These are phyloP conservation scores for Meyerozyma elateridarum DNA, from an alignment of 1,139 yeast genomes.

Conservation along the genomic window DNA sequence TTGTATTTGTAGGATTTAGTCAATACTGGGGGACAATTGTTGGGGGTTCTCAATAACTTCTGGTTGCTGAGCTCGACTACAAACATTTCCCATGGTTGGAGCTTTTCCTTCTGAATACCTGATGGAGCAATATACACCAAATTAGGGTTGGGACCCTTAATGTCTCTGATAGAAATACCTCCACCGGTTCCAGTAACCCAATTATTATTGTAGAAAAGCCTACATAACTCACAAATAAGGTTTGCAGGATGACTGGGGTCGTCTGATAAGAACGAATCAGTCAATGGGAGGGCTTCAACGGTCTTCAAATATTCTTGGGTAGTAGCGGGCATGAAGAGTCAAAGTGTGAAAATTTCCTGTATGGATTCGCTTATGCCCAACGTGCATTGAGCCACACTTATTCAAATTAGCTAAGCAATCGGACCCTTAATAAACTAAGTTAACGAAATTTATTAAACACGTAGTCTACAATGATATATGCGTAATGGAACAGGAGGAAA, in stretches of 20 bases:
- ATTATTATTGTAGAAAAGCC: constrained; percentile 68
- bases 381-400: constrained; percentile 3
- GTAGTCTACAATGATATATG: constrained; percentile 4
- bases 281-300: constrained; percentile 4
- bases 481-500: constrained; percentile 1
- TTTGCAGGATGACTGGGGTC: constrained; percentile 80
- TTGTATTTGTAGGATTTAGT: constrained; percentile 50
- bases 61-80: constrained; percentile 59
- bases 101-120: constrained; percentile 90
- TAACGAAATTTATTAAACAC: constrained; percentile 4
- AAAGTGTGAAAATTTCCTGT: constrained; percentile 4
- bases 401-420: no score
- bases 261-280: constrained; percentile 5
- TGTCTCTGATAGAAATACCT: constrained; percentile 76
- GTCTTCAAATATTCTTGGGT: no score
- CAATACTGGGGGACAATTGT: constrained; percentile 35
- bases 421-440: no score
- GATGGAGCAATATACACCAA: constrained; percentile 82
- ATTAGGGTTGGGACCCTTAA: constrained; percentile 39
- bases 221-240: constrained; percentile 77
- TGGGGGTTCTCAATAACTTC: constrained; percentile 58
- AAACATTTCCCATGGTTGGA: constrained; percentile 78
- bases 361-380: no score
- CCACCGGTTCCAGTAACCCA: constrained; percentile 99
- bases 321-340: constrained; percentile 3